These are phyloP conservation scores for Solanum bulbocastanum DNA, from an alignment of 257 asterid species.

Conservation along the genomic window DNA sequence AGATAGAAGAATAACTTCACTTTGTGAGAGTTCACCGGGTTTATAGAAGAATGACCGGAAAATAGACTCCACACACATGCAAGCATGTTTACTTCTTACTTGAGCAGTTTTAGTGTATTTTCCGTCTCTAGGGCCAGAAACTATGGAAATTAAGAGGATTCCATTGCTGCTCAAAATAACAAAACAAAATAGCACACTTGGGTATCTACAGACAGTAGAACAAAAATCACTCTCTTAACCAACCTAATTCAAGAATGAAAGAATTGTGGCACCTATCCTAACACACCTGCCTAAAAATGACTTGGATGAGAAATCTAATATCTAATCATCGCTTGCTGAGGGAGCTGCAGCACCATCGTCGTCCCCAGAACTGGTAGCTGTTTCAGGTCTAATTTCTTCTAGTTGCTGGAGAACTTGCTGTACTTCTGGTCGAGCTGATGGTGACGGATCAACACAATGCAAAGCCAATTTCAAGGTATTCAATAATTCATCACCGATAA, in stretches of 20 bases:
- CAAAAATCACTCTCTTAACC: not conserved
- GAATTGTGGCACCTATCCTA: constrained; percentile 28
- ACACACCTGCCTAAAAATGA: not conserved
- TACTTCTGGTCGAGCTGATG: constrained; percentile 79
- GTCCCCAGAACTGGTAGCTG: constrained; percentile 49
- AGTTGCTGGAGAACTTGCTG: constrained; percentile 64
- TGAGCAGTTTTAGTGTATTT: not conserved
- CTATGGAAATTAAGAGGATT: not conserved
- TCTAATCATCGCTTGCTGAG: constrained; percentile 23
- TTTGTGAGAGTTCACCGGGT: not conserved
- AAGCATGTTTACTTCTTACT: not conserved
- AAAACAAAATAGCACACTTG: not conserved
- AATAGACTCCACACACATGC: too few relatives aligned
- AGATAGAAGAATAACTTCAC: not conserved
- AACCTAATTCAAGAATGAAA: constrained; percentile 50
- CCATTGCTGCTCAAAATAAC: not conserved
- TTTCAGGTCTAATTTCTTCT: constrained; percentile 76
- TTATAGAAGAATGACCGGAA: not conserved
- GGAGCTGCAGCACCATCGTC: constrained; percentile 36
- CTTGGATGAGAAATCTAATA: not conserved
- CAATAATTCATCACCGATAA: constrained; percentile 80
- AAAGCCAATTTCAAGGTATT: constrained; percentile 72
- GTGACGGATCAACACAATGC: constrained; percentile 87
- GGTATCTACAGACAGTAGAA: not conserved
- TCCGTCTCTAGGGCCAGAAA: not conserved